These are phyloP conservation scores for Aspergillus pseudoglaucus DNA, from an alignment of 2,329 filamentous ascomycete genomes.

Conservation along the genomic window DNA sequence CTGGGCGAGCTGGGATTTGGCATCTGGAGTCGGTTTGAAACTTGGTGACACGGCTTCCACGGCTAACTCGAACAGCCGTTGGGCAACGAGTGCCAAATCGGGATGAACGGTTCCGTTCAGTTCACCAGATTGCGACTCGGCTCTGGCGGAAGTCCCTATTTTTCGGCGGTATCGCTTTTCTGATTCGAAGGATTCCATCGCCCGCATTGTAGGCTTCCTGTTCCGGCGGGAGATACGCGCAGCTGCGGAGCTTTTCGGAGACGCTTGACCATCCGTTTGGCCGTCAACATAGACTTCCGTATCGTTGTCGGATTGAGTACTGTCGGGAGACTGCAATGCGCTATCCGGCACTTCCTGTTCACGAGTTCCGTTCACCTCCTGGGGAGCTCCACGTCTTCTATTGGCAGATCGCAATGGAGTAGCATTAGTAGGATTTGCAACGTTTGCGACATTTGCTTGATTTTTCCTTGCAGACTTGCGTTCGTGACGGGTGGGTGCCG, in stretches of 20 bases:
- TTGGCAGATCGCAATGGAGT: neutral
- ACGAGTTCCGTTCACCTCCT: neutral
- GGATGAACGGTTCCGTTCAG: neutral
- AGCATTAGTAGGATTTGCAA: neutral
- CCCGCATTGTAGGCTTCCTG: conserved; percentile 17
- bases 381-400: neutral
- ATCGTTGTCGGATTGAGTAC: conserved; percentile 14
- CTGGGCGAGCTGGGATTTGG: conserved; percentile 11
- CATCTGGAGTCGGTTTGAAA: conserved; percentile 6
- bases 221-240: conserved; percentile 12
- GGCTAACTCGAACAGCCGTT: conserved; percentile 11
- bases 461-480: conserved; percentile 5
- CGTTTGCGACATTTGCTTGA: neutral
- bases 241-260: conserved; percentile 12
- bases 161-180: conserved; percentile 13
- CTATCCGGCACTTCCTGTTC: neutral
- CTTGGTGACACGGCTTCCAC: conserved; percentile 9
- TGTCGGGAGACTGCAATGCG: neutral
- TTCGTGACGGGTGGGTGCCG: conserved; percentile 5
- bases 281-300: conserved; percentile 17
- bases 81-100: conserved; percentile 6
- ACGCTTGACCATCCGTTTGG: conserved; percentile 12
- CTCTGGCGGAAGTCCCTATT: conserved; percentile 8
- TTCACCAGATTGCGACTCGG: neutral
- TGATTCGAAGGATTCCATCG: conserved; percentile 14